A percentile compares a stretch with the other conserved stretches of the same genome.
Conservation (phyloP, 208 protist species). For the Trypanosoma congolense region DNA sequence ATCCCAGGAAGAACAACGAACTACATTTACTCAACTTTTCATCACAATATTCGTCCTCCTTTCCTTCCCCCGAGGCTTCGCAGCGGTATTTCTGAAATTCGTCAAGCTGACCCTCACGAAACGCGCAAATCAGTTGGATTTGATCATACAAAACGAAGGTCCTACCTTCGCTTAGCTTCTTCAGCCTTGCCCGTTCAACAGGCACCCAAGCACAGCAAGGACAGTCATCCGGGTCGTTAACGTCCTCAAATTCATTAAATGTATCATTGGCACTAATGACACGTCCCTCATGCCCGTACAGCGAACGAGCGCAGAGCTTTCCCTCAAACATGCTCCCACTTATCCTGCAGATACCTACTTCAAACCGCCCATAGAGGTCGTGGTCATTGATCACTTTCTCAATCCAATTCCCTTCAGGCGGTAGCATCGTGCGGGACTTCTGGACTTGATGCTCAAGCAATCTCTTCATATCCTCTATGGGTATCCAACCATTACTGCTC, state of each 20-base stretch:
- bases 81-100: slow-evolving; percentile 33
- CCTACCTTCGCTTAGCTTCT: neutral
- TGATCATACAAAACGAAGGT: slow-evolving; percentile 21
- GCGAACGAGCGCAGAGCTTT: slow-evolving; percentile 29
- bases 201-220: slow-evolving; percentile 33
- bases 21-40: slow-evolving; percentile 31
- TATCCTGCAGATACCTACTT: slow-evolving; percentile 32
- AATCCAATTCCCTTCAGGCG: slow-evolving; percentile 23
- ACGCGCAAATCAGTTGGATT: slow-evolving; percentile 29
- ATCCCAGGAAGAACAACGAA: slow-evolving; percentile 28
- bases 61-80: slow-evolving; percentile 9
- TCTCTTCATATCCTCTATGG: slow-evolving; percentile 26
- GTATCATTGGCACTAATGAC: slow-evolving; percentile 18
- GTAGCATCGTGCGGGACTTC: slow-evolving; percentile 7
- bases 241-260: neutral
- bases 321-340: slow-evolving; percentile 23
- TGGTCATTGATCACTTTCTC: slow-evolving; percentile 32
- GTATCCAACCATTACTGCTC: slow-evolving; percentile 41
- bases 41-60: slow-evolving; percentile 29
- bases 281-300: slow-evolving; percentile 30
- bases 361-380: slow-evolving; percentile 43
- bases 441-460: slow-evolving; percentile 16
- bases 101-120: slow-evolving; percentile 23
- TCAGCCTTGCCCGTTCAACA: slow-evolving; percentile 2
- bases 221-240: slow-evolving; percentile 3